A percentile compares a stretch with the other conserved stretches of the same genome.
Conservation (phyloP, 176 grass and related monocot genomes). For the Zoysia japonica region DNA sequence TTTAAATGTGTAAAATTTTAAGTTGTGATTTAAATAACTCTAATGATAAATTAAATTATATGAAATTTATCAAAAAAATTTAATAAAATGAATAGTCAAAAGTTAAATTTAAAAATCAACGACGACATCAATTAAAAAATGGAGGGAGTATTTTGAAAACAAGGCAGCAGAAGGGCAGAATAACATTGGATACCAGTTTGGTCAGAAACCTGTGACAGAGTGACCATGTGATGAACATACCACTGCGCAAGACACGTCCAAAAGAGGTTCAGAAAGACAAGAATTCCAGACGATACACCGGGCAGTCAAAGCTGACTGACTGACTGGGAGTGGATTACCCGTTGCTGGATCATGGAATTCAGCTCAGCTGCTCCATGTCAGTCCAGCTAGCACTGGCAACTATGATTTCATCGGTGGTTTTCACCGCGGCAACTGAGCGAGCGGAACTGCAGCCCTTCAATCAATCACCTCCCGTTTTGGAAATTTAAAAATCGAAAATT, state of each 20-base stretch:
- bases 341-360: neutral
- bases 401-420: neutral
- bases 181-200: constrained; percentile 18
- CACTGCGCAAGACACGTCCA: constrained; percentile 29
- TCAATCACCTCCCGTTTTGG: neutral
- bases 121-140: no score
- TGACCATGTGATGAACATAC: constrained; percentile 30
- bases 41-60: no score
- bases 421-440: neutral
- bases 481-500: neutral
- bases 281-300: no score
- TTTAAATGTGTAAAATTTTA: no score
- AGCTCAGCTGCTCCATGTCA: neutral
- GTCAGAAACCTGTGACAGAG: neutral
- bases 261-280: neutral
- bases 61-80: no score
- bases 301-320: no score
- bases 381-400: neutral
- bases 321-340: no score
- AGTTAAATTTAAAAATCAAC: no score
- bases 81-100: no score
- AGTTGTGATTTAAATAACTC: no score
- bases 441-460: neutral
- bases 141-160: no score
- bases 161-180: neutral